Base-by-base conservation (phyloP, 257 asterid species). In the Scutellaria barbata region DNA sequence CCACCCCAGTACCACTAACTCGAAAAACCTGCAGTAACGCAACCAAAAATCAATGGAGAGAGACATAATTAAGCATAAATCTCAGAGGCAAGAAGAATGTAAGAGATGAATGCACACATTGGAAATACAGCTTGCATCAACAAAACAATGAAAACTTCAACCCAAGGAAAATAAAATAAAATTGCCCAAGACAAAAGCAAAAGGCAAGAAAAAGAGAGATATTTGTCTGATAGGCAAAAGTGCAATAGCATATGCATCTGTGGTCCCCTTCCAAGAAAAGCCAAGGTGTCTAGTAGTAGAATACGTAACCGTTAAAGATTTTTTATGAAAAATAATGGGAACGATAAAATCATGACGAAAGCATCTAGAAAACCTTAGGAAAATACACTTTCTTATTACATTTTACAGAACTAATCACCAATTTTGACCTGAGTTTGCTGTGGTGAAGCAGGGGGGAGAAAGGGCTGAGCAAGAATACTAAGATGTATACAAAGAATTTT, bases 1-100 rank as follows among this genome's bases (percentile, higher is more conserved):
- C 98, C 67, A 87, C 85, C 56, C 78, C 88, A 72, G 55, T 22
- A 77, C 78, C 75, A 66, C 50, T 77, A 55, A 72, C 78, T 62
- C 75, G 67, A 40, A 66, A 72, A 72, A 77, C 70, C 81, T 77
- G 77, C 67, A 74, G 53, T 66, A 74, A 46, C 18, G 60, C 81
- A 65, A 42, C 46, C 7, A 43, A 39, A 73, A 63, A 10, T 2
- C 42, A 62, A 68, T 6, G 35, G 35, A 37, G 20, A 22, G 13
- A 45, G 13, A 56, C 47, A 54, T 16, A 8, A 48, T 39, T 9
- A 53, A 40, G 52, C 8, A 47, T 13, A 4, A 37, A 64, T 53
- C 47, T 10, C 39, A 46, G 67, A 39, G 33, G 72, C 54, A 48
- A 45, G 39, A 48, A 45, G 39, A 10, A 65, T 33, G 5, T 25